Evolutionary conservation across 805 yeast genomes (phyloP).

Genomic region (Suhomyces pyralidae): DNA sequence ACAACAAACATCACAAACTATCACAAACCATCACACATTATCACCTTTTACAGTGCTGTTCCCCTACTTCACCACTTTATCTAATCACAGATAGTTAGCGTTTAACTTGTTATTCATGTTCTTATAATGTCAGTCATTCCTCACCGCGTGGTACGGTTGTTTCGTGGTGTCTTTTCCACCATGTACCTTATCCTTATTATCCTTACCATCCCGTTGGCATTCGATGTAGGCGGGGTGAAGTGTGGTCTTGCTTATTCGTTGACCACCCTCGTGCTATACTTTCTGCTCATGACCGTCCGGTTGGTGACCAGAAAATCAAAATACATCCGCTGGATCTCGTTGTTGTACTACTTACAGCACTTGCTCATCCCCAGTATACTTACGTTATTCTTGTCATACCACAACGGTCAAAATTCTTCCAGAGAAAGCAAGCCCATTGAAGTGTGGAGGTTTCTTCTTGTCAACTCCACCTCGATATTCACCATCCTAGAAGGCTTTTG

Average conservation of each 20-base stretch:
- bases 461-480: conserved; percentile 84
- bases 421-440: conserved; percentile 30
- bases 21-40: too few relatives aligned
- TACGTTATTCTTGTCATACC: conserved; percentile 61
- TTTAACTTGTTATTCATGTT: too few relatives aligned
- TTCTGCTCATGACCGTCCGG: conserved; percentile 68
- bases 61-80: too few relatives aligned
- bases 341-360: conserved; percentile 77
- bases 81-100: too few relatives aligned
- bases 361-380: conserved; percentile 76
- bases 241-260: conserved; percentile 89
- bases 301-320: conserved; percentile 44
- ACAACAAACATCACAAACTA: too few relatives aligned
- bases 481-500: conserved; percentile 92
- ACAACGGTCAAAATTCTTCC: conserved; percentile 22
- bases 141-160: conserved; percentile 7
- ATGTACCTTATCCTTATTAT: conserved; percentile 67
- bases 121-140: conserved; percentile 4
- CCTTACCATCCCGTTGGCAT: conserved; percentile 85
- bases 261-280: conserved; percentile 55
- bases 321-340: conserved; percentile 44
- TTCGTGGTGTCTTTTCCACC: conserved; percentile 46
- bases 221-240: conserved; percentile 86
- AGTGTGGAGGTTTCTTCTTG: conserved; percentile 70
- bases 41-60: too few relatives aligned